Evolutionary conservation across 768 basidiomycete genomes (phyloP).

Genomic region (Boletales sp.): DNA sequence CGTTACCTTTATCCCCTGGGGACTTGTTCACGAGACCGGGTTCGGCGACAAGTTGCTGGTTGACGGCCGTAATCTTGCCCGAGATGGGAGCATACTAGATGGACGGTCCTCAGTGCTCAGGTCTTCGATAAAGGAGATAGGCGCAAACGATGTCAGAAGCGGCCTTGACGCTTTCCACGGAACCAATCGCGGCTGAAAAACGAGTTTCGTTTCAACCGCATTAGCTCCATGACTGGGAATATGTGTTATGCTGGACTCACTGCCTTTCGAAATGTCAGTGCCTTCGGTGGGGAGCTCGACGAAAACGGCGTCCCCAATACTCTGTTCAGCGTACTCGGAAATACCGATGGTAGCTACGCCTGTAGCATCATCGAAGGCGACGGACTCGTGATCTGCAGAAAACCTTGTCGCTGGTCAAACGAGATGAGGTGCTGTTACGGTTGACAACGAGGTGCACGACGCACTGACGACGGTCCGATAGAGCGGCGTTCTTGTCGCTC

Average conservation of each 20-base stretch:
- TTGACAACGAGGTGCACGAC: background rate
- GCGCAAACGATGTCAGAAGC: constrained; percentile 85
- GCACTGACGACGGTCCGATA: constrained; percentile 26
- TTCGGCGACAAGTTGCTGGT: constrained; percentile 58
- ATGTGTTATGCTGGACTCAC: constrained; percentile 43
- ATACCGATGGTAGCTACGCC: constrained; percentile 79
- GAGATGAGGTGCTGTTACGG: too few species aligned
- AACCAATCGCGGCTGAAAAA: constrained; percentile 72
- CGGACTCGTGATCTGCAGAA: constrained; percentile 85
- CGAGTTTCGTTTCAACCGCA: constrained; percentile 1
- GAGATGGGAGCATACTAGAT: constrained; percentile 88
- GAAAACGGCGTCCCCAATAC: constrained; percentile 95
- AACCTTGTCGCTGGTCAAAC: constrained; percentile 62
- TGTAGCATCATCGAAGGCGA: constrained; percentile 73
- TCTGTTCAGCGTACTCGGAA: constrained; percentile 88
- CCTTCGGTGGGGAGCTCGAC: constrained; percentile 82
- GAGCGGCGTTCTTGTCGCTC: background rate
- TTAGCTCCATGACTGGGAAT: constrained; percentile 1
- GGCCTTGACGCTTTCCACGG: constrained; percentile 95
- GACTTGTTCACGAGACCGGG: constrained; percentile 88
- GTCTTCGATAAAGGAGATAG: background rate
- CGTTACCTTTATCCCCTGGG: constrained; percentile 75
- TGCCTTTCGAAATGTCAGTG: constrained; percentile 61
- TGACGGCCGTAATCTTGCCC: constrained; percentile 77
- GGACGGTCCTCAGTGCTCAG: constrained; percentile 7